Evolutionary conservation across 2,329 filamentous ascomycete genomes (phyloP).

Genomic region (Colletotrichum sojae): DNA sequence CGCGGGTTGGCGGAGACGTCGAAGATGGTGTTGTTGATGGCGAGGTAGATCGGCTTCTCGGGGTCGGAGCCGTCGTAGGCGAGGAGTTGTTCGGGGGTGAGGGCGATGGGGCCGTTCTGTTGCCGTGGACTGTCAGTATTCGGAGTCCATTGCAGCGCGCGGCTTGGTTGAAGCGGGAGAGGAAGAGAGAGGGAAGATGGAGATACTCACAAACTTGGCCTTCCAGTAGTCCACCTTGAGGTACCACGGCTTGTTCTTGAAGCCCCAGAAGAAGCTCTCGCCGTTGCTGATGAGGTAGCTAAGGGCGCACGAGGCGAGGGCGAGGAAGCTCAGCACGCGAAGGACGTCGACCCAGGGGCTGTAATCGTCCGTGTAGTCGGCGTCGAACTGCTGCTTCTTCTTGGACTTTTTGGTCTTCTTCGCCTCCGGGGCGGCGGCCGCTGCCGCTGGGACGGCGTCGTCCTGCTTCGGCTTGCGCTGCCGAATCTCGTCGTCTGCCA

Average conservation of each 20-base stretch:
- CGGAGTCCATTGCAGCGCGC: not conserved
- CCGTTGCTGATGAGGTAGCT: constrained; percentile 84
- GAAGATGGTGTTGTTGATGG: constrained; percentile 89
- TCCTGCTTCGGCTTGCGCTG: constrained; percentile 59
- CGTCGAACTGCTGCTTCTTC: constrained; percentile 45
- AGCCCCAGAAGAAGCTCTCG: constrained; percentile 78
- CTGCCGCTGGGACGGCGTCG: constrained; percentile 49
- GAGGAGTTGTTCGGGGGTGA: constrained; percentile 83
- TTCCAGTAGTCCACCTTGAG: constrained; percentile 71
- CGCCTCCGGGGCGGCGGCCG: constrained; percentile 22
- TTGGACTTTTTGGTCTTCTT: constrained; percentile 22
- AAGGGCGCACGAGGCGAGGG: constrained; percentile 76
- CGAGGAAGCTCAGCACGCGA: constrained; percentile 77
- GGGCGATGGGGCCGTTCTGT: constrained; percentile 71
- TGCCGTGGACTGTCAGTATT: constrained; percentile 50
- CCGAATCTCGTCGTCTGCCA: constrained; percentile 56
- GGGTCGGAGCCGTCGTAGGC: constrained; percentile 84
- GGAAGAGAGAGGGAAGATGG: not conserved
- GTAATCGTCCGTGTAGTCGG: constrained; percentile 75
- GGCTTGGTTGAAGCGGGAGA: not conserved
- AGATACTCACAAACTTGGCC: constrained; percentile 69
- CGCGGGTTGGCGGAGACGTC: constrained; percentile 80
- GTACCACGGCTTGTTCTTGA: constrained; percentile 74
- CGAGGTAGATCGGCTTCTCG: constrained; percentile 86
- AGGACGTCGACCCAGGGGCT: constrained; percentile 74